Conservation (phyloP, 345 rosid species). For the Viola odorata region DNA sequence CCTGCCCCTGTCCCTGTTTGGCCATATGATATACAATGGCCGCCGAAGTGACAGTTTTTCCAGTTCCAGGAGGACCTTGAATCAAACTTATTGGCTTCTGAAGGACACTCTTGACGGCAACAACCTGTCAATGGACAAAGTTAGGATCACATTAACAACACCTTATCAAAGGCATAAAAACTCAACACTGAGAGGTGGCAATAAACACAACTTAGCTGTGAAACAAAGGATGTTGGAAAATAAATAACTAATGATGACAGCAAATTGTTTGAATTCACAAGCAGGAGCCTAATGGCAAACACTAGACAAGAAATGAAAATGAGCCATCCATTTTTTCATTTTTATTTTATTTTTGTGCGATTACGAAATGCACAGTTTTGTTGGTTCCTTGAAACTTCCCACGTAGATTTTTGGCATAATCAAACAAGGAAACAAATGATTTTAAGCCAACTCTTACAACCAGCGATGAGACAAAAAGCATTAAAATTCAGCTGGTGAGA, state of each 20-base stretch:
- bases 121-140: slow-evolving; percentile 45
- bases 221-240: not conserved
- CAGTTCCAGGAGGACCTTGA: slow-evolving; percentile 99
- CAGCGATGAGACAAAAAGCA: not conserved
- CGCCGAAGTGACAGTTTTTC: slow-evolving; percentile 99
- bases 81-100: slow-evolving; percentile 97
- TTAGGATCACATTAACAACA: not conserved
- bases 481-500: not conserved
- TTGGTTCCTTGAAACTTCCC: too few species aligned
- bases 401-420: too few species aligned
- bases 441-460: too few species aligned
- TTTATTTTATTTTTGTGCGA: too few species aligned
- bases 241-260: not conserved
- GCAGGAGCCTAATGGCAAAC: too few species aligned
- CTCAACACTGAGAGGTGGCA: not conserved
- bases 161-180: not conserved
- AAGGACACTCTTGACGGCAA: slow-evolving; percentile 96
- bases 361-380: too few species aligned
- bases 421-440: too few species aligned
- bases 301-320: too few species aligned
- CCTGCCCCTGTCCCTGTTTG: slow-evolving; percentile 99
- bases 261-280: not conserved
- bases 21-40: slow-evolving; percentile 99
- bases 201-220: not conserved
- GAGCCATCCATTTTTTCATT: too few species aligned